A percentile compares a stretch with the other conserved stretches of the same genome.
phyloP scores from a whole-genome alignment of 148 eudicot species.

The Rhododendron vialii region DNA sequence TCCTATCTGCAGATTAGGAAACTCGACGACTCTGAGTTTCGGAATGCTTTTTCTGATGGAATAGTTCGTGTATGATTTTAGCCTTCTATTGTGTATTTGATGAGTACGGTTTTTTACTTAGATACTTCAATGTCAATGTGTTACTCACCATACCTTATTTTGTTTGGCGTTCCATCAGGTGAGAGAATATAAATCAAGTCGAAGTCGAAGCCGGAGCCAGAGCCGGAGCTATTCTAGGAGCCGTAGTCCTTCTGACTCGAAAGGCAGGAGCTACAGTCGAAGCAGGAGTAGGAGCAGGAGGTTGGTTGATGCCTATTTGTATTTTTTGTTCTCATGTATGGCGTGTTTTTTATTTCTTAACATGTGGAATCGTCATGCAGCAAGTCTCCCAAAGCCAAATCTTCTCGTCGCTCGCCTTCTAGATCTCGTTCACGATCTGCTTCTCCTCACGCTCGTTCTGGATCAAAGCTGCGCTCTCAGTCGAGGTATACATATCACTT shows the following conservation, averaged over 20 bases:
- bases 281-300: slow-evolving; percentile 66
- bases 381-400: slow-evolving; percentile 67
- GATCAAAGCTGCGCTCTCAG: slow-evolving; percentile 50
- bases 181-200: slow-evolving; percentile 51
- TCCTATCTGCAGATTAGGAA: slow-evolving; percentile 62
- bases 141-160: neutral
- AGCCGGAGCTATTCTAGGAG: slow-evolving; percentile 40
- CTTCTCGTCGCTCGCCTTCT: slow-evolving; percentile 55
- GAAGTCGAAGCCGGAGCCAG: slow-evolving; percentile 18
- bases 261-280: slow-evolving; percentile 57
- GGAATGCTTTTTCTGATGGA: slow-evolving; percentile 68
- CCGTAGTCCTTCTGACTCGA: slow-evolving; percentile 50
- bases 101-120: neutral
- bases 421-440: slow-evolving; percentile 51
- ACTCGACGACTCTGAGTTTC: slow-evolving; percentile 90
- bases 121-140: neutral
- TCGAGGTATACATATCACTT: slow-evolving; percentile 38
- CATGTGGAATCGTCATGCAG: slow-evolving; percentile 32
- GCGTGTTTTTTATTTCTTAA: neutral
- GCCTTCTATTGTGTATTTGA: neutral
- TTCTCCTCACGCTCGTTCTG: slow-evolving; percentile 49
- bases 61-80: slow-evolving; percentile 55
- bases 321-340: neutral
- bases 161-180: slow-evolving; percentile 38
- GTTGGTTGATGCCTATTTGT: slow-evolving; percentile 17